Evolutionary conservation across 169 alveolate species (phyloP), one percentile per base, ranked within the genome.

Genomic region (Amoebophrya sp.): DNA sequence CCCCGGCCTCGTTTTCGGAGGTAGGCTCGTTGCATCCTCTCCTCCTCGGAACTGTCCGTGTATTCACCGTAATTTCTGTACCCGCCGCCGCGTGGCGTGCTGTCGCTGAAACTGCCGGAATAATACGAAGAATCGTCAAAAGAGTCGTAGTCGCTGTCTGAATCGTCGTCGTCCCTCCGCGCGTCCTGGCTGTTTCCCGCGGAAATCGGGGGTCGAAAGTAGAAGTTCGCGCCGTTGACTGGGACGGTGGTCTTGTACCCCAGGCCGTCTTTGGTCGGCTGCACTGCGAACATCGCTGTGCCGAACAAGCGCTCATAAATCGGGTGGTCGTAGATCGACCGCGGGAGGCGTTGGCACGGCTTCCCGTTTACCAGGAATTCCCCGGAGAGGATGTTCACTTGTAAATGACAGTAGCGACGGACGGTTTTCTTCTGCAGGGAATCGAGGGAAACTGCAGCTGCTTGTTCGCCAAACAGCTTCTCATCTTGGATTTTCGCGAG

Each of bases 311-410:
- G 40, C 0, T 14, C 54, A 25, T 90, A 90, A 2, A 18, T 25
- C 41, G 41, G 47, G 33, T 77, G 41, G 23, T 18, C 41, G n/a
- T 53, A 12, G 47, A 90, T 90, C 39, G 41, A 0, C 41, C 29
- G 25, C 23, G 92, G 92, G 53, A 90, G 41, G 83, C 92, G 92
- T n/a, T 77, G 88, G 29, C 40, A 35, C 7, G 53, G 66, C 53
- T 1, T 23, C 40, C 92, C 92, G 35, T 90, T 53, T 0, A 90
- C 92, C 38, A 90, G 83, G 3, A 90, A 90, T 14, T 39, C 35
- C 33, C 92, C 92, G n/a, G 33, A 10, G 53, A 90, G 2, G 35
- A 90, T 32, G 23, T 90, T 77, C 38, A 90, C 41, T 14, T 90
- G 92, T 10, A 90, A 40, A 12, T 18, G 35, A 88, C 40, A 32